These are phyloP conservation scores for Colletotrichum sp. DNA, from an alignment of 2,329 filamentous ascomycete species.

Conservation along the genomic window DNA sequence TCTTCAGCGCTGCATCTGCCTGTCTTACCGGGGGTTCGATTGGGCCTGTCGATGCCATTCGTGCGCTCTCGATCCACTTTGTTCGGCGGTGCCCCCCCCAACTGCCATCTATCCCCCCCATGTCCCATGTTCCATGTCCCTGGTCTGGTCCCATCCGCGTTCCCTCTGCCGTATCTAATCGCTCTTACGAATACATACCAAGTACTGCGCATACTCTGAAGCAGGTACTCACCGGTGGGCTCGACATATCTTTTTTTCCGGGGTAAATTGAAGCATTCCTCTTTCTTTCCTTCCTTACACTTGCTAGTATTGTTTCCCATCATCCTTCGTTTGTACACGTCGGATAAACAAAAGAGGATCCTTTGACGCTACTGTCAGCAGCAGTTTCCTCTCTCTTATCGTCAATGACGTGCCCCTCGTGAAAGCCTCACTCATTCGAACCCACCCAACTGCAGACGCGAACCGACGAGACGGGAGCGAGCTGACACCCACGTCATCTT, in stretches of 20 bases:
- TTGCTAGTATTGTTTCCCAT: not conserved
- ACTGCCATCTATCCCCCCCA: not conserved
- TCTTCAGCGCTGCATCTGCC: not conserved
- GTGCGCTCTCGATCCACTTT: not conserved
- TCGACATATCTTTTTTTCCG: not conserved
- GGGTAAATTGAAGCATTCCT: not conserved
- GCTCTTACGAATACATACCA: not conserved
- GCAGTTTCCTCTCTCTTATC: not conserved
- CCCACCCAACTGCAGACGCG: not conserved
- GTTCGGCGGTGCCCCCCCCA: not conserved
- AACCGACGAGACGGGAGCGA: not conserved
- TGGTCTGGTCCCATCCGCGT: not conserved
- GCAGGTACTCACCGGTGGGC: not conserved
- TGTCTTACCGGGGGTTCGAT: not conserved
- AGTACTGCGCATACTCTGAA: not conserved
- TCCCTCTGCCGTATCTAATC: conserved; percentile 2
- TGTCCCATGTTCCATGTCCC: not conserved
- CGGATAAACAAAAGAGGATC: not conserved
- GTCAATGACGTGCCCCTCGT: conserved; percentile 10
- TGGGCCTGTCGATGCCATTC: not conserved
- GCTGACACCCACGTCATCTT: not conserved
- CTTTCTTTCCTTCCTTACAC: not conserved
- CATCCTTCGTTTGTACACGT: not conserved
- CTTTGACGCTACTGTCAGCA: not conserved
- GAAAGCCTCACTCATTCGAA: not conserved